phyloP scores from a whole-genome alignment of 495 filamentous ascomycete genomes.

The Aspergillus conjunctus region DNA sequence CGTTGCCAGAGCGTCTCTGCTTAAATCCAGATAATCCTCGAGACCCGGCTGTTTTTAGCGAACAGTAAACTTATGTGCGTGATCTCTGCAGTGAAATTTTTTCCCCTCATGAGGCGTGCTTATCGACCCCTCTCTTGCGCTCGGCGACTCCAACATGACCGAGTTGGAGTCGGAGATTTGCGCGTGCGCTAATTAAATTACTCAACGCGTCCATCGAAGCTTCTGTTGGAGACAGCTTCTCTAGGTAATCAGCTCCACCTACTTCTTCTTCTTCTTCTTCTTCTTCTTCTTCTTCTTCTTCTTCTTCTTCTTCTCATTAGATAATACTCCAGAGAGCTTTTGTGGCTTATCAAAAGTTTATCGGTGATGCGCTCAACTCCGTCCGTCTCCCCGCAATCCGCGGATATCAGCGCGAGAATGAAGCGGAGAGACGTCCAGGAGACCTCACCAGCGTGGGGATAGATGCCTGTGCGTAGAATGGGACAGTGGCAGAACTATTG shows the following conservation, averaged over 20 bases:
- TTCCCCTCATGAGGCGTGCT: not conserved
- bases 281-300: too few relatives aligned
- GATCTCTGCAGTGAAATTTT: not conserved
- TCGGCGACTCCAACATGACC: not conserved
- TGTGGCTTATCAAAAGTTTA: not conserved
- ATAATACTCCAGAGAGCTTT: not conserved
- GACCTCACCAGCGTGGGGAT: not conserved
- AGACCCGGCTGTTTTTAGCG: not conserved
- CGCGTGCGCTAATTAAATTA: not conserved
- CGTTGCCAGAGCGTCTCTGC: not conserved
- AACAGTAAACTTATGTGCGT: not conserved
- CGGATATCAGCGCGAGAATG: not conserved
- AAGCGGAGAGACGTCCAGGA: not conserved
- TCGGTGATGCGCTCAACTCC: not conserved
- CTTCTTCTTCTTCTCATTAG: too few relatives aligned
- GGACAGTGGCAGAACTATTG: not conserved
- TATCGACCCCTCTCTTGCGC: too few relatives aligned
- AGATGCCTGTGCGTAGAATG: not conserved
- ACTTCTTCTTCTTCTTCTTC: too few relatives aligned
- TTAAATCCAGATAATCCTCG: not conserved
- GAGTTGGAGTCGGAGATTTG: constrained; percentile 1
- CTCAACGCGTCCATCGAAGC: not conserved
- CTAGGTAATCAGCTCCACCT: not conserved
- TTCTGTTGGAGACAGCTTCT: not conserved
- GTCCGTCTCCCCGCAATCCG: not conserved